Conservation (phyloP, 2,329 filamentous ascomycete genomes). For the Dryadomyces quercivorus region DNA sequence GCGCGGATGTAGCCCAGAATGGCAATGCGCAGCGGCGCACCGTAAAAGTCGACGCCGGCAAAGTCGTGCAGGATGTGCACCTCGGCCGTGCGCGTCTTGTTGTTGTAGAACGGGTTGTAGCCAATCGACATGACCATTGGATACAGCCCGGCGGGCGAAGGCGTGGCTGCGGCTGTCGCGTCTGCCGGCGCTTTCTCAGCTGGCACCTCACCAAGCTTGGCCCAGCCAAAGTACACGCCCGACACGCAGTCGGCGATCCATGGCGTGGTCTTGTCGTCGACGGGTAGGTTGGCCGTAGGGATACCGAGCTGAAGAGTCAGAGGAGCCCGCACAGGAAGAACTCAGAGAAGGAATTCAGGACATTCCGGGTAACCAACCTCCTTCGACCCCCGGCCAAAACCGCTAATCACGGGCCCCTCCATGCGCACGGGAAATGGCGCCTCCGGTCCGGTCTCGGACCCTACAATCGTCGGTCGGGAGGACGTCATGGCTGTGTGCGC, state of each 20-base stretch:
- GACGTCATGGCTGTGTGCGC: conserved; percentile 2
- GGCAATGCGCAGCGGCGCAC: conserved; percentile 61
- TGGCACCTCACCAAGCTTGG: conserved; percentile 19
- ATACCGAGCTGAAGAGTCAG: conserved; percentile 61
- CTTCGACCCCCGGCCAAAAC: conserved; percentile 87
- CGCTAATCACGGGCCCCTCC: conserved; percentile 78
- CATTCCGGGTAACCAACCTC: conserved; percentile 43
- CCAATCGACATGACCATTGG: conserved; percentile 92
- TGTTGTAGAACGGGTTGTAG: conserved; percentile 97
- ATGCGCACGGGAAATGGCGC: conserved; percentile 73
- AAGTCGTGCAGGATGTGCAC: conserved; percentile 80
- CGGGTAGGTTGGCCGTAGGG: conserved; percentile 85
- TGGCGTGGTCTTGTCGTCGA: conserved; percentile 46
- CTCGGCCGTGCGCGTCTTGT: conserved; percentile 74
- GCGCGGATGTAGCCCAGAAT: conserved; percentile 81
- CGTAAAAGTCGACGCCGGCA: conserved; percentile 66
- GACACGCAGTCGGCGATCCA: conserved; percentile 55
- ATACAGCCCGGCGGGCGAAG: conserved; percentile 35
- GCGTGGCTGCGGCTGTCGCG: conserved; percentile 6
- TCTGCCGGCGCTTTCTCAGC: conserved; percentile 25
- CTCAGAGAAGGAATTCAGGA: neutral
- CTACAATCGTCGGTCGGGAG: conserved; percentile 57
- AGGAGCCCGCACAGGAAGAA: neutral
- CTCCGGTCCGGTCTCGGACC: conserved; percentile 60
- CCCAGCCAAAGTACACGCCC: conserved; percentile 92